Percentiles rank a stretch among this genome's conserved stretches.
Conservation (phyloP, 768 basidiomycete species). For the Amanita phalloides region DNA sequence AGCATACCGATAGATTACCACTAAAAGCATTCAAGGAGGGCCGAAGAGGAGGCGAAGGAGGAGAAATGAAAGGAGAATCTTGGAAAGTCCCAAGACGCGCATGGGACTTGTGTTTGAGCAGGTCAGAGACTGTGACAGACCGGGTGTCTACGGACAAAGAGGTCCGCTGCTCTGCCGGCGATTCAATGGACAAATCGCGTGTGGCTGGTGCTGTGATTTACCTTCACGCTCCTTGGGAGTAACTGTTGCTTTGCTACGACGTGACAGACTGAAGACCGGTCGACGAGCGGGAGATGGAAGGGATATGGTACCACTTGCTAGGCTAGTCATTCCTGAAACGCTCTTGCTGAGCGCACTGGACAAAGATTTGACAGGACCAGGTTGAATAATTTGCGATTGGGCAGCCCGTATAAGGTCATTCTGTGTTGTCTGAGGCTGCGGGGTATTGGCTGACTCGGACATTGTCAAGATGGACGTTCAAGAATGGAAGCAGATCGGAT, state of each 20-base stretch:
- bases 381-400: constrained; percentile 11
- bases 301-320: constrained; percentile 14
- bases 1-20: constrained; percentile 61
- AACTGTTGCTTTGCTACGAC: constrained; percentile 39
- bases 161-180: neutral
- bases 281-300: constrained; percentile 28
- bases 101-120: constrained; percentile 11
- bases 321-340: constrained; percentile 27
- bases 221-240: constrained; percentile 22
- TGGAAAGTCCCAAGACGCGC: constrained; percentile 13
- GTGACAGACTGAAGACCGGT: constrained; percentile 42
- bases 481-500: neutral
- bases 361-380: constrained; percentile 39
- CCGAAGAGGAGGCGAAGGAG: constrained; percentile 54
- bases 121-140: constrained; percentile 9
- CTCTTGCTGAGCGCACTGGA: constrained; percentile 47
- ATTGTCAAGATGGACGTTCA: neutral
- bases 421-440: neutral
- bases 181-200: neutral
- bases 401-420: constrained; percentile 13
- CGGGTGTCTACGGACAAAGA: neutral
- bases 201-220: constrained; percentile 7
- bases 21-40: constrained; percentile 44
- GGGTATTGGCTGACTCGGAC: neutral
- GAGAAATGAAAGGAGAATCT: constrained; percentile 54